Evolutionary conservation across 2,329 filamentous ascomycete species (phyloP).

Genomic region (Fusarium haematococcum): DNA sequence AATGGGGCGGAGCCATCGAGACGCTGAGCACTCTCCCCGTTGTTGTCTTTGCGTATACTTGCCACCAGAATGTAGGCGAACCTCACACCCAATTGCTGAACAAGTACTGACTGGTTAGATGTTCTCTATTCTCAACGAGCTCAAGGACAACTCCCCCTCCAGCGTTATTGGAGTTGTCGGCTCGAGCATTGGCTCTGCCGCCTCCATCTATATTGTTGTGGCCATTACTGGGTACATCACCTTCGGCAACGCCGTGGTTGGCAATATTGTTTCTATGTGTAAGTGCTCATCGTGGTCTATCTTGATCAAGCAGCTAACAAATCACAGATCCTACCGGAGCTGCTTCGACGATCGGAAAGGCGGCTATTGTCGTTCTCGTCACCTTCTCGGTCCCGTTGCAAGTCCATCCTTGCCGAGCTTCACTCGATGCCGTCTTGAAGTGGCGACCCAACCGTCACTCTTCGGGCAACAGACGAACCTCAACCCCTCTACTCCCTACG

Average conservation of each 20-base stretch:
- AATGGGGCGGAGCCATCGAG: constrained; percentile 82
- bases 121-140: constrained; percentile 98
- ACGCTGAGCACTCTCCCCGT: constrained; percentile 90
- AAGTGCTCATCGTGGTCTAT: constrained; percentile 51
- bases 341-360: constrained; percentile 90
- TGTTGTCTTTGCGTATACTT: constrained; percentile 99
- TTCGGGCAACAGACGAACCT: constrained; percentile 51
- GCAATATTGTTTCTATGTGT: constrained; percentile 96
- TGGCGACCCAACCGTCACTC: constrained; percentile 77
- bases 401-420: constrained; percentile 96
- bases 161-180: constrained; percentile 82
- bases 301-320: constrained; percentile 32
- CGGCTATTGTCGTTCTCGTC: constrained; percentile 94
- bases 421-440: constrained; percentile 90
- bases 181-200: constrained; percentile 89
- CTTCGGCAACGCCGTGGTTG: constrained; percentile 88
- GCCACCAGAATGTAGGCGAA: constrained; percentile 87
- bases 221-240: constrained; percentile 96
- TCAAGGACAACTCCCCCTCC: constrained; percentile 81
- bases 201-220: constrained; percentile 87
- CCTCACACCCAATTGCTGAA: background rate
- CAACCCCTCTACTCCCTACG: constrained; percentile 56
- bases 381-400: constrained; percentile 97
- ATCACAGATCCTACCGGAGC: constrained; percentile 59
- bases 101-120: constrained; percentile 68